These are phyloP conservation scores for Crucihimalaya himalaica DNA, from an alignment of 345 rosid species.

Conservation along the genomic window DNA sequence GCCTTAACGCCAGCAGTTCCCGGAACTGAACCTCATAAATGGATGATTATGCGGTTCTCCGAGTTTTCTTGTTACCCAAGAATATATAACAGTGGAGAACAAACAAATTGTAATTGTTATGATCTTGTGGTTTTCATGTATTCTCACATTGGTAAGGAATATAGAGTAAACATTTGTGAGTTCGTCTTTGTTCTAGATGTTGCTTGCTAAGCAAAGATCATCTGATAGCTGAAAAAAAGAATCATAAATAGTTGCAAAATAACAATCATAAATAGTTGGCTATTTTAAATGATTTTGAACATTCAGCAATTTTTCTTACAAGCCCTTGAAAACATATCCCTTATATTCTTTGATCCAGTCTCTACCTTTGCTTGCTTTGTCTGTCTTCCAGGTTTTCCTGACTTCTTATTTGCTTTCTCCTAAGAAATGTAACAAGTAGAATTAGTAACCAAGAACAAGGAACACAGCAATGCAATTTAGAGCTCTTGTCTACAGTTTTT, in stretches of 20 bases:
- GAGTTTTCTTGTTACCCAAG: neutral
- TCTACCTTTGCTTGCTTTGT: constrained; percentile 66
- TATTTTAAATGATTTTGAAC: neutral
- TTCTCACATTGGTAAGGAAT: neutral
- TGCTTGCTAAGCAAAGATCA: neutral
- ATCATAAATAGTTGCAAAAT: neutral
- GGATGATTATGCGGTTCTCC: neutral
- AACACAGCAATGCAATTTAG: neutral
- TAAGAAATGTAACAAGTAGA: constrained; percentile 29
- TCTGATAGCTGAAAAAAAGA: neutral
- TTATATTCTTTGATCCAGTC: constrained; percentile 77
- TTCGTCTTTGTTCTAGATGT: neutral
- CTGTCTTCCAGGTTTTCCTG: constrained; percentile 53
- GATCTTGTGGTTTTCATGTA: constrained; percentile 10
- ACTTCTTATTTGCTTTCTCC: constrained; percentile 56
- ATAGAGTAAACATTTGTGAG: neutral
- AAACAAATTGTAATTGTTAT: neutral
- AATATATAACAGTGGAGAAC: too few species aligned
- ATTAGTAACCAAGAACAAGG: neutral
- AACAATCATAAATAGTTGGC: neutral
- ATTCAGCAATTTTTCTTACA: constrained; percentile 50
- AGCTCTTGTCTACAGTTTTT: neutral
- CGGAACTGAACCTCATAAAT: constrained; percentile 8
- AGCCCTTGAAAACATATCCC: constrained; percentile 86
- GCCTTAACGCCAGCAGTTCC: constrained; percentile 34